Evolutionary conservation across 129 eudicot genomes (phyloP), one percentile per base, ranked within the genome.

Genomic region (Sambucus nigra): DNA sequence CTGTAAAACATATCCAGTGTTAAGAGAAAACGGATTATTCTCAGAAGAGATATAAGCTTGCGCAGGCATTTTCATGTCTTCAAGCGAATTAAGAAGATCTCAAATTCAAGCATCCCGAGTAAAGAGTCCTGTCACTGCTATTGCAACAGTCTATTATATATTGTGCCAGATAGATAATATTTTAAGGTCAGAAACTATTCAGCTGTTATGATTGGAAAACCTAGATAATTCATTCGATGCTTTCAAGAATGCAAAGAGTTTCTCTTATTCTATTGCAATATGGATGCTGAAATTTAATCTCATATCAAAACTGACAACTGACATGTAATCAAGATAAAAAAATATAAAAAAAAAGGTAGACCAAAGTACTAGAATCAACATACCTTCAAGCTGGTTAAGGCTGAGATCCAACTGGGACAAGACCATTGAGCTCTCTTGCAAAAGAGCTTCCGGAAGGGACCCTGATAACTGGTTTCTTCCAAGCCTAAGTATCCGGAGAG

Each of bases 321-420:
- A 15, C 12, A 35, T 3, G 13, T 35, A 7, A 35, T 35, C 13
- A 35, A 35, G 3, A n/a, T 35, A 15, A 35, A 1, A 35, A 35
- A 35, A 35, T 35, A 8, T 15, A 35, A 35, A 1, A 35, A 2
- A 35, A 35, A 35, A 35, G 12, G 4, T 1, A 35, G 1, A 35
- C 13, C 42, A 35, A 8, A 2, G 61, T 11, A 23, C 9, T 29
- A 53, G 38, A 25, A 67, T 32, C 24, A 62, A 45, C 68, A 31
- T 73, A 87, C 96, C 96, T 82, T 65, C 75, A 54, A 87, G 87
- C 49, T 70, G 80, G 54, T 87, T 87, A 28, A 48, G 71, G 78
- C 96, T 82, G 65, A 87, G 75, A 69, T 87, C 96, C 69, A 87
- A 56, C 52, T 82, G 88, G 7, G 80, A 67, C 63, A 87, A 68